phyloP scores from a whole-genome alignment of 2,329 filamentous ascomycete genomes.

The Moelleriella libera region DNA sequence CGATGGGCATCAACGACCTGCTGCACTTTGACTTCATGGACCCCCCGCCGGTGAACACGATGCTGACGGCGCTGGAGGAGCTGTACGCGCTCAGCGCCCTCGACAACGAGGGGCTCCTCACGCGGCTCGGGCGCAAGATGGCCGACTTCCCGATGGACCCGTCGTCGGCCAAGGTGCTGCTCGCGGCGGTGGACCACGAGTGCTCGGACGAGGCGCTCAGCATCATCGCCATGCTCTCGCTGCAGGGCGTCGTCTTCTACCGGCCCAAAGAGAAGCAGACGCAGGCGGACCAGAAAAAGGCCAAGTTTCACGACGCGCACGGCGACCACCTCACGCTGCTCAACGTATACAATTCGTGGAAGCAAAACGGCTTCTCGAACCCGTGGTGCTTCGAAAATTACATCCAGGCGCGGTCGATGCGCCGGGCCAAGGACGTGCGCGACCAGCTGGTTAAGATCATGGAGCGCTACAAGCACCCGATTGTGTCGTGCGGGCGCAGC shows the following conservation, averaged over 20 bases:
- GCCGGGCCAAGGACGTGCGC: slow-evolving; percentile 79
- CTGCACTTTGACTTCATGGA: slow-evolving; percentile 99
- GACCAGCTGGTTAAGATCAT: slow-evolving; percentile 90
- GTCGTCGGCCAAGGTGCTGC: slow-evolving; percentile 76
- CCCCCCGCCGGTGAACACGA: slow-evolving; percentile 90
- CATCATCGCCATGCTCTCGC: slow-evolving; percentile 88
- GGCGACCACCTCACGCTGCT: slow-evolving; percentile 90
- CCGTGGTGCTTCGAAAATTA: slow-evolving; percentile 98
- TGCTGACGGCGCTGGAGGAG: slow-evolving; percentile 91
- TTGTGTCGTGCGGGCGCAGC: slow-evolving; percentile 75
- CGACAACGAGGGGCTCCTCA: slow-evolving; percentile 89
- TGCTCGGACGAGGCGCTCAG: slow-evolving; percentile 91
- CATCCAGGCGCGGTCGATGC: slow-evolving; percentile 82
- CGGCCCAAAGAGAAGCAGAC: slow-evolving; percentile 94
- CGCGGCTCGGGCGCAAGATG: slow-evolving; percentile 88
- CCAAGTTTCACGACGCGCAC: slow-evolving; percentile 90
- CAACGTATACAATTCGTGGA: slow-evolving; percentile 98
- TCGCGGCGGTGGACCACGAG: slow-evolving; percentile 71
- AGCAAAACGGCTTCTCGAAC: slow-evolving; percentile 63
- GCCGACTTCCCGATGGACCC: slow-evolving; percentile 98
- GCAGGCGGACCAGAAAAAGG: slow-evolving; percentile 92
- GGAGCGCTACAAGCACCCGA: slow-evolving; percentile 71
- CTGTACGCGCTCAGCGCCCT: slow-evolving; percentile 83
- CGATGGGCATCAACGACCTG: slow-evolving; percentile 97
- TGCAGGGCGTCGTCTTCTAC: slow-evolving; percentile 80